phyloP scores from a whole-genome alignment of 2,329 filamentous ascomycete genomes.

The Polychaeton citri region DNA sequence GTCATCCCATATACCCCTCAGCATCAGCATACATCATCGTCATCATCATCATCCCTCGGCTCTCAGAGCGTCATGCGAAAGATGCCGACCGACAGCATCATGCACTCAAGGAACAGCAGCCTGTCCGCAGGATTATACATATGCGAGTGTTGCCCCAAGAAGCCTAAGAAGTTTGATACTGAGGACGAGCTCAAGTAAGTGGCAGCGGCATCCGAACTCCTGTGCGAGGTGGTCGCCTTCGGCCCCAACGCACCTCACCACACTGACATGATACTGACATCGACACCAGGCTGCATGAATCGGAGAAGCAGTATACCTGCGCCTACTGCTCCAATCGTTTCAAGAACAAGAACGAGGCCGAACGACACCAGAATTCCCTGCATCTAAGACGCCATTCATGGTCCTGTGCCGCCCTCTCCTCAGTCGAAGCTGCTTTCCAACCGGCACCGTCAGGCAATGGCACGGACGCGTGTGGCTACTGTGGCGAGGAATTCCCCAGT shows the following conservation, averaged over 20 bases:
- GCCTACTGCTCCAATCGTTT: slow-evolving; percentile 87
- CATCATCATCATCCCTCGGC: slow-evolving; percentile 25
- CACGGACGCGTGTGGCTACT: slow-evolving; percentile 83
- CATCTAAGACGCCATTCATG: slow-evolving; percentile 88
- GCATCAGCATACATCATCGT: slow-evolving; percentile 25
- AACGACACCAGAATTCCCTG: slow-evolving; percentile 89
- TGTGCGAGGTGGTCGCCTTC: slow-evolving; percentile 15
- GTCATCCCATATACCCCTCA: slow-evolving; percentile 26
- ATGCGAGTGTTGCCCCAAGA: slow-evolving; percentile 94
- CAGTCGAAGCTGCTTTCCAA: slow-evolving; percentile 72
- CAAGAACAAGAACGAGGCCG: slow-evolving; percentile 98
- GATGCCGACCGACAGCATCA: slow-evolving; percentile 30
- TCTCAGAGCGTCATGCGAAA: slow-evolving; percentile 27
- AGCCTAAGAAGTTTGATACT: slow-evolving; percentile 87
- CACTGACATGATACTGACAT: not conserved
- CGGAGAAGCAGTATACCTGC: slow-evolving; percentile 94
- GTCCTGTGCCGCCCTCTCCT: slow-evolving; percentile 78
- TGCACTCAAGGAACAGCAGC: slow-evolving; percentile 36
- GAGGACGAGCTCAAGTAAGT: slow-evolving; percentile 71
- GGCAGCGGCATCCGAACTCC: not conserved
- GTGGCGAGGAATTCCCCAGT: slow-evolving; percentile 81
- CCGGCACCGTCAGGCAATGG: slow-evolving; percentile 51
- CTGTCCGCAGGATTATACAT: slow-evolving; percentile 47
- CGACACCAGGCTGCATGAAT: slow-evolving; percentile 59
- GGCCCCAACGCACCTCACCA: too few relatives aligned